These are phyloP conservation scores for Tylopilus sp. DNA, from an alignment of 768 basidiomycete genomes.

Conservation along the genomic window DNA sequence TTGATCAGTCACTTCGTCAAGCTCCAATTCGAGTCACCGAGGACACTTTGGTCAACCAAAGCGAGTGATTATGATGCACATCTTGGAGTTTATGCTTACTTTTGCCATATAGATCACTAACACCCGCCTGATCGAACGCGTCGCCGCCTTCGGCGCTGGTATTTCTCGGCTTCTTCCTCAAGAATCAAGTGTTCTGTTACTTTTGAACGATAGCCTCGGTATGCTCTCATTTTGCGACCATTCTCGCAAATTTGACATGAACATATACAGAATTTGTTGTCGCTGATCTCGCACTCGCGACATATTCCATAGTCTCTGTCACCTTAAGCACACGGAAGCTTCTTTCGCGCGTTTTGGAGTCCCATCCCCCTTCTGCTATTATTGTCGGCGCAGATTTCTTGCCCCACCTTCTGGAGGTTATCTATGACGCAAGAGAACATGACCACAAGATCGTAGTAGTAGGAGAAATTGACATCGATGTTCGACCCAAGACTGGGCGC, in stretches of 20 bases:
- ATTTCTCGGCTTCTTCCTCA: conserved; percentile 54
- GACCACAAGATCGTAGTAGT: conserved; percentile 67
- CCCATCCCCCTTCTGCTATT: conserved; percentile 68
- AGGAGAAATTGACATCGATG: conserved; percentile 52
- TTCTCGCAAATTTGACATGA: not conserved
- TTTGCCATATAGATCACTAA: conserved; percentile 64
- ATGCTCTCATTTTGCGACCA: conserved; percentile 12
- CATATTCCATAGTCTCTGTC: conserved; percentile 63
- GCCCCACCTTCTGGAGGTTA: conserved; percentile 63
- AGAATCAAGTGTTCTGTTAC: conserved; percentile 66
- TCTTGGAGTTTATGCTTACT: not conserved
- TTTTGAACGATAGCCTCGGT: conserved; percentile 81
- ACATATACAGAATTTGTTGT: conserved; percentile 64
- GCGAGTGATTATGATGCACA: conserved; percentile 36
- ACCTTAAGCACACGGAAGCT: conserved; percentile 59
- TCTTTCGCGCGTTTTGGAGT: conserved; percentile 61
- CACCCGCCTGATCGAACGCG: conserved; percentile 61
- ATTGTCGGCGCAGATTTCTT: conserved; percentile 67
- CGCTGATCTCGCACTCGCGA: conserved; percentile 73
- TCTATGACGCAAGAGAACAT: conserved; percentile 57
- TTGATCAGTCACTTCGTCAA: conserved; percentile 64
- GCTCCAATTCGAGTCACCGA: conserved; percentile 59
- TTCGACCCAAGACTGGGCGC: conserved; percentile 45
- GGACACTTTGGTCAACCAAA: conserved; percentile 79
- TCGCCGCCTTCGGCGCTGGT: conserved; percentile 71